Evolutionary conservation across 2,329 filamentous ascomycete genomes (phyloP), one percentile per base, ranked within the genome.

Genomic region (Aureobasidium sp.): DNA sequence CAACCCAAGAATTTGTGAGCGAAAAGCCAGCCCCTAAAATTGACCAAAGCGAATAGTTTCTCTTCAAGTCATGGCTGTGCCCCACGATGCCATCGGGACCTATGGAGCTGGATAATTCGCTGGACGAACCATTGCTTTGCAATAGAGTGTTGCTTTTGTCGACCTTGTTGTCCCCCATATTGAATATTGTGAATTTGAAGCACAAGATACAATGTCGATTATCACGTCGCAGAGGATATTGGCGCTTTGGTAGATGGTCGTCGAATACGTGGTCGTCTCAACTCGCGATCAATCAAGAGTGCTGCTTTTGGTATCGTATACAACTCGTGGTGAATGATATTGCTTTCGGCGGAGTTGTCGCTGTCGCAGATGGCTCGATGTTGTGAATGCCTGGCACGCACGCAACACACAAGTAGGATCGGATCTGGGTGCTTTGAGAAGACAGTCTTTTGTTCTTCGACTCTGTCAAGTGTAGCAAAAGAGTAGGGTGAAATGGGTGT

Each of bases 11-110:
- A 64, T 81, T 81, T 31, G 78, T 80, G 61, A 82, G 74, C 9
- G 76, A 79, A 67, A 80, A 81, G 11, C 79, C 78, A 14, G 80
- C 77, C n/a, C 78, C 79, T 3, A 81, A 72, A 41, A 81, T 72
- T 0, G 78, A 79, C 66, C 77, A 72, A n/a, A 81, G 73, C 37
- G 74, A 77, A 70, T 78, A 81, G 63, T 81, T 80, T 42, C 79
- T 74, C 62, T 69, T 71, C 72, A 79, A 73, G 59, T 79, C 77
- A 65, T 81, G 79, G 2, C 70, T 73, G 65, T 81, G 80, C 20
- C 79, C 79, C 77, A 81, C 79, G 55, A 74, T 64, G n/a, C 75
- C 76, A 67, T 79, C 77, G 17, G 69, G 66, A 49, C 75, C 73
- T n/a, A 60, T 17, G 9, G 45, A 29, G n/a, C 44, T 41, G 12